These are phyloP conservation scores for Cnidoscolus chayamansa DNA, from an alignment of 441 rosid genomes.

Conservation along the genomic window DNA sequence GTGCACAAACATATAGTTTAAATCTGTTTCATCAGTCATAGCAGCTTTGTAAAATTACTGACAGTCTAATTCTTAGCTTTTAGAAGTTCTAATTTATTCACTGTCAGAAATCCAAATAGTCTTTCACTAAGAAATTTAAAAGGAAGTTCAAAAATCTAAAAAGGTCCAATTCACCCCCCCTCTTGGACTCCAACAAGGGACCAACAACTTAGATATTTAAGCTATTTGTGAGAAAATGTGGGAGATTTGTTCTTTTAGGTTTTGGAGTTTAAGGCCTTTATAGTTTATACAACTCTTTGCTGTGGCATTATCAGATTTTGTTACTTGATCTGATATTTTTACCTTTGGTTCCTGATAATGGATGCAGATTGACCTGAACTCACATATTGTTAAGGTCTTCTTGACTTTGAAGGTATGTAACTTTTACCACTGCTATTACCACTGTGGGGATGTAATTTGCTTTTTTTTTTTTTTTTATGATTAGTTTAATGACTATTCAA, in stretches of 20 bases:
- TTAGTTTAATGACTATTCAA: neutral
- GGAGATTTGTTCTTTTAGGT: neutral
- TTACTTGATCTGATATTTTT: slow-evolving; percentile 12
- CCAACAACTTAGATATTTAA: neutral
- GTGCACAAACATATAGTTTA: no score
- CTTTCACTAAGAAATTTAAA: no score
- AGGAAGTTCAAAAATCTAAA: no score
- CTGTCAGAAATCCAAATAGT: no score
- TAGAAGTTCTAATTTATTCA: no score
- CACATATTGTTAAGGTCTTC: slow-evolving; percentile 77
- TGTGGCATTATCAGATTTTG: neutral
- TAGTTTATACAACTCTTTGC: neutral
- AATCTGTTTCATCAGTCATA: no score
- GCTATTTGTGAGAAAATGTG: neutral
- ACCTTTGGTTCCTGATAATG: slow-evolving; percentile 22
- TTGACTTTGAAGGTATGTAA: slow-evolving; percentile 78
- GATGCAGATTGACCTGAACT: slow-evolving; percentile 88
- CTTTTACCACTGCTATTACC: neutral
- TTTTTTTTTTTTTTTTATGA: neutral
- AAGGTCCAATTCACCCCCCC: no score
- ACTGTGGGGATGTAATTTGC: neutral
- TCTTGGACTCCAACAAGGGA: no score
- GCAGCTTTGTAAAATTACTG: no score
- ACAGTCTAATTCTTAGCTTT: no score
- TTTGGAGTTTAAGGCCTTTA: no score